Percentiles rank a stretch among this genome's conserved stretches.
Evolutionary conservation across 331 rosid genomes (phyloP).

Genomic region (Pyrus hybrid): DNA sequence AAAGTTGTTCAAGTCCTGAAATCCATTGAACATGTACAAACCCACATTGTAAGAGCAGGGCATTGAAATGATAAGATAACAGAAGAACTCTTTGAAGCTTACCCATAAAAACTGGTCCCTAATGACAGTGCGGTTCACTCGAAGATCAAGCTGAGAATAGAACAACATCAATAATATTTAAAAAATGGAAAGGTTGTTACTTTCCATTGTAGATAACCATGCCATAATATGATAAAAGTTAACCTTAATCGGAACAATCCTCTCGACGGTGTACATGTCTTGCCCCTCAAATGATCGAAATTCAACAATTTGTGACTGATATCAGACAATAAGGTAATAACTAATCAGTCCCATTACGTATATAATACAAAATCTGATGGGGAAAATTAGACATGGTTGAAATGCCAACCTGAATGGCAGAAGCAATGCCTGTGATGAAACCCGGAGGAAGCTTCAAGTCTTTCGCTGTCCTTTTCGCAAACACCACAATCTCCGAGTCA

Average conservation of each 20-base stretch:
- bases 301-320: slow-evolving; percentile 68
- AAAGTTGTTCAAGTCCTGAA: slow-evolving; percentile 88
- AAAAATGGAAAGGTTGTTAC: neutral
- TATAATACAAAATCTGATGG: neutral
- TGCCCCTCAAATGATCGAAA: slow-evolving; percentile 80
- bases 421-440: slow-evolving; percentile 68
- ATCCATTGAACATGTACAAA: slow-evolving; percentile 7
- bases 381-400: neutral
- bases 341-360: neutral
- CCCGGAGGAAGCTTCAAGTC: slow-evolving; percentile 85
- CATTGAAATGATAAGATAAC: neutral
- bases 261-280: slow-evolving; percentile 86
- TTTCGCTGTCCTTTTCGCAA: slow-evolving; percentile 75
- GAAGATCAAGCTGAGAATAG: slow-evolving; percentile 72
- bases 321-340: neutral
- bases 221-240: neutral
- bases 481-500: slow-evolving; percentile 71
- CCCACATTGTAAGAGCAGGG: neutral
- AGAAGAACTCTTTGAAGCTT: slow-evolving; percentile 19
- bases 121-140: slow-evolving; percentile 74
- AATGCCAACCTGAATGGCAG: slow-evolving; percentile 66
- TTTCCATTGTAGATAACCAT: neutral
- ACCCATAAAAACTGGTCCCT: slow-evolving; percentile 98
- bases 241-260: slow-evolving; percentile 85
- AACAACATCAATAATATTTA: neutral